Evolutionary conservation across 768 basidiomycete genomes (phyloP), one percentile per base, ranked within the genome.

Genomic region (Boletus subparvulus): DNA sequence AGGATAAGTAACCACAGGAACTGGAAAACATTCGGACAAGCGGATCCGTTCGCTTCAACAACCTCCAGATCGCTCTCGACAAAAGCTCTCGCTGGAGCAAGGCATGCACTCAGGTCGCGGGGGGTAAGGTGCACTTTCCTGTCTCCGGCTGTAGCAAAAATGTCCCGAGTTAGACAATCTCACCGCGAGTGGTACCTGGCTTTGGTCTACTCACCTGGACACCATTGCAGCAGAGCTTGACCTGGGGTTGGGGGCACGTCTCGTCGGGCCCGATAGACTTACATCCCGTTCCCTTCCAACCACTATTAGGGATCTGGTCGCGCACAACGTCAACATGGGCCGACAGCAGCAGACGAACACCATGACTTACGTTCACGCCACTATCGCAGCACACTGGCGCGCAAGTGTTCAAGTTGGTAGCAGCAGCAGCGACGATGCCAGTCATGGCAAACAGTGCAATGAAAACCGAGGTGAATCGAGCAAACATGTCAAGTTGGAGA

Each of bases 141-240:
- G 26, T 26, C 26, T 26, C 26, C 26, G 26, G 26, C 26, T 26
- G 26, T 26, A 26, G 26, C 3, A 26, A 26, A 1, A 26, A 26
- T 26, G 26, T 26, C 26, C 5, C 26, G 26, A 26, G 5, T 26
- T 26, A 26, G 26, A 26, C 26, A 26, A 26, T 26, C 26, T 26
- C 26, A 26, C 26, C 26, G 26, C 5, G 26, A 26, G 5, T 9
- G 26, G 26, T 3, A 26, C 26, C 5, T 26, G 26, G 26, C 4
- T 26, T 26, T 26, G 26, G 26, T 26, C 26, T 26, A 26, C 26
- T 26, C 26, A 26, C 26, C 4, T 26, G 26, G 26, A 6, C 4
- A 26, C 5, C 26, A 26, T 26, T 4, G 36, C 59, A 60, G 16
- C 58, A 60, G 19, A 60, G 16, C 30, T 60, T 47, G n/a, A 24